Conservation (phyloP, 2,329 filamentous ascomycete genomes). For the Sporothrix euskadiensis region DNA sequence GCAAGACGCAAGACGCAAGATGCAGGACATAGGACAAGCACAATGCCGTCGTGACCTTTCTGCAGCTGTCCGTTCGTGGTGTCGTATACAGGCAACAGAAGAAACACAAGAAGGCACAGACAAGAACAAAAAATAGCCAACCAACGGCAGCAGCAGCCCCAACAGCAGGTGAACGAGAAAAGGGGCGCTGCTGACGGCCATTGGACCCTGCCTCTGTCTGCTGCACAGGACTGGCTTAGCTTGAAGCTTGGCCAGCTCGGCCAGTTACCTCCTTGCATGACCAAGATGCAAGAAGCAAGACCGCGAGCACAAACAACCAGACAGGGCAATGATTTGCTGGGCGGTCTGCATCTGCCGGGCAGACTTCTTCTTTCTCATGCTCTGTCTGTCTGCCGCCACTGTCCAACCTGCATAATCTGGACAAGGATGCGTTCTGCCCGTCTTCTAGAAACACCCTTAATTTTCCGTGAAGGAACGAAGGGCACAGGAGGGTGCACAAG, state of each 20-base stretch:
- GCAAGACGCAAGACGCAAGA: not conserved
- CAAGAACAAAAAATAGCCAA: not conserved
- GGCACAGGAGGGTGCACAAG: not conserved
- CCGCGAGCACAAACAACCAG: not conserved
- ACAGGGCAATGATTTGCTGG: conserved; percentile 12
- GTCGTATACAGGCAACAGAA: not conserved
- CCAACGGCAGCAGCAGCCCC: not conserved
- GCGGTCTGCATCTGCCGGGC: not conserved
- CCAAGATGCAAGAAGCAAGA: not conserved
- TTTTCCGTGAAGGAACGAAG: conserved; percentile 6
- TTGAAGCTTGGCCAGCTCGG: not conserved
- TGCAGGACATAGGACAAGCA: not conserved
- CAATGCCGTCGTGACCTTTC: conserved; percentile 17
- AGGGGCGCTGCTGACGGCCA: conserved; percentile 8
- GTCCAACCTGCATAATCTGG: conserved; percentile 22
- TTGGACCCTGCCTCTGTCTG: conserved; percentile 6
- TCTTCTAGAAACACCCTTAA: conserved; percentile 28
- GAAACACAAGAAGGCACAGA: not conserved
- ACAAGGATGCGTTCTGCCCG: conserved; percentile 25
- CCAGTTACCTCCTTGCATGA: not conserved
- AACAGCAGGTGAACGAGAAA: not conserved
- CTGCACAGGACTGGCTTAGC: not conserved
- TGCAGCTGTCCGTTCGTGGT: conserved; percentile 8
- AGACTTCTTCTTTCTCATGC: not conserved
- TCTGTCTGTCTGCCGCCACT: not conserved